A percentile compares a stretch with the other conserved stretches of the same genome.
These are phyloP conservation scores for Aureobasidium sp. DNA, from an alignment of 2,329 filamentous ascomycete species.

Conservation along the genomic window DNA sequence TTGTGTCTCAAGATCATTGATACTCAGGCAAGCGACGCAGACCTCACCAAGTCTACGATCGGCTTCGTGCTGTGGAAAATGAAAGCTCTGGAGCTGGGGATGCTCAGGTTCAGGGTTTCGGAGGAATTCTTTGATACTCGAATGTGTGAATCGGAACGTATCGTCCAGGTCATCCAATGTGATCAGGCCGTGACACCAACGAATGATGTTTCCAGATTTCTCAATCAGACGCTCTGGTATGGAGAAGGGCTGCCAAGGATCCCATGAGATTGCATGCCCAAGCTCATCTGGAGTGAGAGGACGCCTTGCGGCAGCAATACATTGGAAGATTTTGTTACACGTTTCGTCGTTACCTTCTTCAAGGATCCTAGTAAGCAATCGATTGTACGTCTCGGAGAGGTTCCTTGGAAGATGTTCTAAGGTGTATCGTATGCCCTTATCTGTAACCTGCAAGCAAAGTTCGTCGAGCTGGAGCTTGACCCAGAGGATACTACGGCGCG, in stretches of 20 bases:
- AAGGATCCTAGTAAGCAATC: not conserved
- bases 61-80: not conserved
- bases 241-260: not conserved
- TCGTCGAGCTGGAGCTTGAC: not conserved
- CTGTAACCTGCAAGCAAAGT: not conserved
- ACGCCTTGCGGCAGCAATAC: not conserved
- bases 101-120: not conserved
- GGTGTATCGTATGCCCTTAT: not conserved
- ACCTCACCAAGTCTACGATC: not conserved
- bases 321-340: not conserved
- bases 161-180: not conserved
- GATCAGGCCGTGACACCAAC: not conserved
- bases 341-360: not conserved
- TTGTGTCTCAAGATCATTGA: not conserved
- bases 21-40: not conserved
- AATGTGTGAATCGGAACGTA: not conserved
- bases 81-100: not conserved
- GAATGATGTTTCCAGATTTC: not conserved
- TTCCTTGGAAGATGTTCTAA: not conserved
- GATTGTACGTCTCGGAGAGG: not conserved
- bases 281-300: not conserved
- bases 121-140: not conserved
- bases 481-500: not conserved
- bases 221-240: not conserved
- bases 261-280: not conserved